Base-by-base conservation (phyloP, 257 asterid genomes). In the Fraxinus anomala region DNA sequence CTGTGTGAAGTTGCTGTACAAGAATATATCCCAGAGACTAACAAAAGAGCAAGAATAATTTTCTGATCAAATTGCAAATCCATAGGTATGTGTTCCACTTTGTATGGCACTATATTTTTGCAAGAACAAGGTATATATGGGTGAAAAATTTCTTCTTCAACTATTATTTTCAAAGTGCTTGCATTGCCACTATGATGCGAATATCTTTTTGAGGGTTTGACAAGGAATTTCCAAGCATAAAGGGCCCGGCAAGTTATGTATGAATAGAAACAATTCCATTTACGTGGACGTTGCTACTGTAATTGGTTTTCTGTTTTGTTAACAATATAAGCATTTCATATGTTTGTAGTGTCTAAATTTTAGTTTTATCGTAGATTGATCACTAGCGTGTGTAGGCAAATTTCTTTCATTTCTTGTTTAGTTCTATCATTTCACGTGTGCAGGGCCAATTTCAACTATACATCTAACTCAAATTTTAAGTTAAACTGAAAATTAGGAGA, bases 1-100 rank as follows among this genome's bases (percentile, higher is more conserved):
- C 80, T 77, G 21, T 83, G 81, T 0, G 86, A 85, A 11, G 76
- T 28, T 44, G 75, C 34, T 21, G 19, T 76, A 69, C 63, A 80
- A 73, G 76, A 82, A 61, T 80, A 88, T 66, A 77, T 79, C 23
- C 63, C 81, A 59, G 81, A 2, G 3, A 84, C 75, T 0, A 86
- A 2, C 1, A 81, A 4, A 40, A 79, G 78, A 5, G 73, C 77
- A 11, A 82, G 39, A 9, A 78, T 30, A 54, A 82, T 49, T 61
- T 63, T 83, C 6, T 54, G 21, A 47, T 54, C 28, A 54, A n/a
- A 54, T 54, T 5, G 8, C 24, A 19, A 16, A 54, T 54, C 65
- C 3, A 5, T n/a, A 54, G n/a, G 6, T 54, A 1, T 6, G 3
- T 54, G 19, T 5, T 19, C 3, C 0, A 54, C 24, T 3, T 19